phyloP scores from a whole-genome alignment of 345 rosid species.

The Linum lewisii region DNA sequence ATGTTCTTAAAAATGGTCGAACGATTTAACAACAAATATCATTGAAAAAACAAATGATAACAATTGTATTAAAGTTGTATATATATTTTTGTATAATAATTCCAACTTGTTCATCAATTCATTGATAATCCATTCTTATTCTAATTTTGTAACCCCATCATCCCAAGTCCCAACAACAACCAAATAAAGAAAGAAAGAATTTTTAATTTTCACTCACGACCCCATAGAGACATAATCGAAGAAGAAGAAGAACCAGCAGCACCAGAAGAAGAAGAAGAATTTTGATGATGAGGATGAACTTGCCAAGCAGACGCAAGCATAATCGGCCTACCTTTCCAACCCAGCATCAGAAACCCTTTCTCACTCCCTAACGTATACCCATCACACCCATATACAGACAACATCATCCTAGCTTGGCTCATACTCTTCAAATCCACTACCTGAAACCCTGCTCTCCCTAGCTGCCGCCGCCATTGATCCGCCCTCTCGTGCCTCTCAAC shows the following conservation, averaged over 20 bases:
- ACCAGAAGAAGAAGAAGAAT: constrained; percentile 14
- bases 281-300: constrained; percentile 16
- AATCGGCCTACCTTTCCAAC: constrained; percentile 62
- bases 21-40: no score
- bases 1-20: no score
- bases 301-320: constrained; percentile 68
- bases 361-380: constrained; percentile 42
- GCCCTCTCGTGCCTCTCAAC: constrained; percentile 56
- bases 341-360: constrained; percentile 48
- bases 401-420: constrained; percentile 51
- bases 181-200: no score
- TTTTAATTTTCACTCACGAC: no score
- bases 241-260: not conserved
- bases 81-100: no score
- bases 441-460: constrained; percentile 61
- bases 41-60: no score
- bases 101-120: no score
- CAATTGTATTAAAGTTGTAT: no score
- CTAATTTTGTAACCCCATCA: no score
- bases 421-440: constrained; percentile 36
- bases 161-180: no score
- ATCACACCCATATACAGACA: constrained; percentile 49
- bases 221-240: no score
- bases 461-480: constrained; percentile 55
- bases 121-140: no score